These are phyloP conservation scores for Rehmannia glutinosa DNA, from an alignment of 257 asterid species.

Conservation along the genomic window DNA sequence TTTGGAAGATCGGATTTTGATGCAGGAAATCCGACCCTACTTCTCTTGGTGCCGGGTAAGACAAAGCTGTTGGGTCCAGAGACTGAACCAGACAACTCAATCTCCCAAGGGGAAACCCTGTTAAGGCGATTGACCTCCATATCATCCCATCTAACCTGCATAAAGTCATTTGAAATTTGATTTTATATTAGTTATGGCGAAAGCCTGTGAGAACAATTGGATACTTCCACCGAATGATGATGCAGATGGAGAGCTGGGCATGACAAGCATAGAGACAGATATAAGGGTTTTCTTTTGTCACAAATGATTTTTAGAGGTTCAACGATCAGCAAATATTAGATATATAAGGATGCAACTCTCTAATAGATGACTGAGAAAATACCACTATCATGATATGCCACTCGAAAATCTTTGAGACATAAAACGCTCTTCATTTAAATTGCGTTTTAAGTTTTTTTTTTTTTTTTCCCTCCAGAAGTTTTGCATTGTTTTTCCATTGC, in stretches of 20 bases:
- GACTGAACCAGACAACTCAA: slow-evolving; percentile 61
- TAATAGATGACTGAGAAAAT: neutral
- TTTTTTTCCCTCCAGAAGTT: too few species aligned
- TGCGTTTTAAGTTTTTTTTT: too few species aligned
- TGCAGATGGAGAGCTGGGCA: neutral
- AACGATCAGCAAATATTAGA: neutral
- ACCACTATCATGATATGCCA: neutral
- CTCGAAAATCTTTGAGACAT: neutral
- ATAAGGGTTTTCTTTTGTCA: neutral
- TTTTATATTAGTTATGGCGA: neutral
- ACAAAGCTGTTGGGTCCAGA: slow-evolving; percentile 59
- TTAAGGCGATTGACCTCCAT: slow-evolving; percentile 61
- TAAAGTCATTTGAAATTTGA: slow-evolving; percentile 4
- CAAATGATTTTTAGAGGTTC: too few species aligned
- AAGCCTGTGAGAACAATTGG: neutral
- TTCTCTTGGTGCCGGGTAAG: slow-evolving; percentile 70
- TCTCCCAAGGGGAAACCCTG: slow-evolving; percentile 99
- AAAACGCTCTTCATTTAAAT: too few species aligned
- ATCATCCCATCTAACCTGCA: slow-evolving; percentile 97
- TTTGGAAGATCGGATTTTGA: slow-evolving; percentile 60
- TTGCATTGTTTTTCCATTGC: too few species aligned
- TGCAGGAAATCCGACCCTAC: slow-evolving; percentile 57
- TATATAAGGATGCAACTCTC: slow-evolving; percentile 6
- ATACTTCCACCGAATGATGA: neutral
- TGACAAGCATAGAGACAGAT: neutral